Evolutionary conservation across 2,329 filamentous ascomycete genomes (phyloP), one percentile per base, ranked within the genome.

Genomic region (Didymella pinodella): DNA sequence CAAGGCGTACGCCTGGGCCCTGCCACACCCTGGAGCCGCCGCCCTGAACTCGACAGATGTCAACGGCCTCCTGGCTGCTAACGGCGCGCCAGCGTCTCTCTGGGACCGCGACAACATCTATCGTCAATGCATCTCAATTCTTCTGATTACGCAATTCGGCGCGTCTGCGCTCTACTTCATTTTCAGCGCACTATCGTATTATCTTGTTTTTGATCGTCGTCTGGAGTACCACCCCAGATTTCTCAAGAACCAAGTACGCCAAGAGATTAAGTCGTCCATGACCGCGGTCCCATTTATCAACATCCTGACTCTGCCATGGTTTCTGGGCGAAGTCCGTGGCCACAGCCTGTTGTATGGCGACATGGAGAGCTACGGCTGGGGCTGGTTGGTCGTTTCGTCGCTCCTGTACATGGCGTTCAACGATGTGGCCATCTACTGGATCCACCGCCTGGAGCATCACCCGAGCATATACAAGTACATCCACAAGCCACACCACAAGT

Each of bases 401-500:
- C 18, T 78, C 1, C 65, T 82, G 29, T 82, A 80, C 75, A 79
- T 81, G 75, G 52, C 78, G 47, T 82, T 79, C 67, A 82, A 81
- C 56, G 80, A 82, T 61, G 67, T 82, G 26, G 67, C 68, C 62
- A 82, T 82, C 66, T 82, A 81, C 73, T 82, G 79, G 80, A 81
- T 82, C 69, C 80, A 82, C 63, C 78, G 80, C 40, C 67, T 79
- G 16, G 77, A 80, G 65, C 80, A 82, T 59, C 80, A 82, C 66
- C 80, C 80, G 32, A 76, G 75, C 28, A 57, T 82, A 41, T 82
- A 82, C 76, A 81, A 81, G 65, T 79, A 80, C 60, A 72, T 81
- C 28, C 80, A 82, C 70, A 82, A 82, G 73, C 79, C 80, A 63
- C 80, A 82, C 59, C 80, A 82, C 76, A 82, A 81, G 68, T 82